Evolutionary conservation across 345 rosid genomes (phyloP), one percentile per base, ranked within the genome.

Genomic region (Eucalyptus tenuipes): DNA sequence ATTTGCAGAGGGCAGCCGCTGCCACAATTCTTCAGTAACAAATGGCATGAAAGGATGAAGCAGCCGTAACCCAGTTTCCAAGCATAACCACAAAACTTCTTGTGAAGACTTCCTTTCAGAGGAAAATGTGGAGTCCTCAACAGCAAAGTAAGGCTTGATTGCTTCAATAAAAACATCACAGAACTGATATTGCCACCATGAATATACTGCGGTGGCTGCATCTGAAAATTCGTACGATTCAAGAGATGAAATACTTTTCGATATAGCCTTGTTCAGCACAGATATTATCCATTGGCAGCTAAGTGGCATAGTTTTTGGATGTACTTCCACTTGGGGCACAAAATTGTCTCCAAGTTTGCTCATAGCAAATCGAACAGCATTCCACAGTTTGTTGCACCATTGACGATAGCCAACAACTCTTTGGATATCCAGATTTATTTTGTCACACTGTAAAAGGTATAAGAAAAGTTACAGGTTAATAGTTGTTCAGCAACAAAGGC

Each of bases 331-430:
- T 40, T 94, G 97, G 86, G 98, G 99, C 37, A 88, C 55, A 89
- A 93, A 96, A 90, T 90, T 93, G 86, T 93, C 93, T 11, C 96
- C 97, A 88, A 98, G 99, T 90, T 94, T 98, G 93, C 94, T 94
- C 98, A 98, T 95, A 22, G 98, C 98, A 91, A 96, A 98, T 80
- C 98, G 96, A 91, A 98, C 98, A 31, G 99, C 99, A 91, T 98
- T 97, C 99, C 99, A 97, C 64, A 98, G 89, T 89, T 98, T 98
- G 92, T 98, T 98, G 91, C 99, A 98, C 99, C 99, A 98, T 86
- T 98, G 99, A 27, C 98, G 99, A 93, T 97, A 97, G 31, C 99
- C 99, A 89, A 95, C 97, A 59, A 98, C 99, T 92, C 98, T 94
- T 92, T 93, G 97, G 87, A 98, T 97, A 91, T 98, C 98, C 94